Evolutionary conservation across 106 monocot species (phyloP).

Genomic region (Amphibolis antarctica): DNA sequence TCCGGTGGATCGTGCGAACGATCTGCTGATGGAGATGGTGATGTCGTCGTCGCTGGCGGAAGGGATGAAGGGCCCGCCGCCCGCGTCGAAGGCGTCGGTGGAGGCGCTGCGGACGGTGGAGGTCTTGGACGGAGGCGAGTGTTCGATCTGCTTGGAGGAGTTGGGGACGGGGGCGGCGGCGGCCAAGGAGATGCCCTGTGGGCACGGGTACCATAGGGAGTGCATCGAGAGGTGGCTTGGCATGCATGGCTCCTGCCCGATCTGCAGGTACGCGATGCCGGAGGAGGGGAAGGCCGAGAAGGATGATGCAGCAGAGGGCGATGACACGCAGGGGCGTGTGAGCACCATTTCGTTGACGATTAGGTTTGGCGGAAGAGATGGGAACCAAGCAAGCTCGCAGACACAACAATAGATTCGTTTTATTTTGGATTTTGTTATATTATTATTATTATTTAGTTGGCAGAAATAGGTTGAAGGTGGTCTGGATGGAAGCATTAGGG

Average conservation of each 20-base stretch:
- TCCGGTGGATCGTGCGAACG: no score
- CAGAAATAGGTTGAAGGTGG: no score
- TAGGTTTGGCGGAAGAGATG: neutral
- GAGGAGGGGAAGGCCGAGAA: conserved; percentile 17
- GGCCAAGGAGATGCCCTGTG: conserved; percentile 73
- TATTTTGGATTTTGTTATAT: no score
- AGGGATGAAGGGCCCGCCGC: conserved; percentile 24
- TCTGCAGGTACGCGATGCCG: conserved; percentile 59
- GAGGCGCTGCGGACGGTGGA: conserved; percentile 37
- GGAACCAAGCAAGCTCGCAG: no score
- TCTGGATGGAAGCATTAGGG: no score
- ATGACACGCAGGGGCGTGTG: no score
- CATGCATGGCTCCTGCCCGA: conserved; percentile 60
- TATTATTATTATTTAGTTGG: no score
- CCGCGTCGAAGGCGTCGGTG: conserved; percentile 51
- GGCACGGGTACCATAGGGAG: conserved; percentile 49
- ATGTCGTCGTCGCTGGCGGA: conserved; percentile 2
- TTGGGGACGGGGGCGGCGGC: conserved; percentile 3
- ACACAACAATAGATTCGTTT: no score
- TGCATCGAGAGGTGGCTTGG: conserved; percentile 72
- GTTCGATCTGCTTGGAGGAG: conserved; percentile 55
- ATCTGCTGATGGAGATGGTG: conserved; percentile 14
- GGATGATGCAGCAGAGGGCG: neutral
- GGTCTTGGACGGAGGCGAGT: conserved; percentile 16
- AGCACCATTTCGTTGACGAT: no score